These are phyloP conservation scores for Petasospora fabianii DNA, from an alignment of 1,139 yeast species.

Conservation along the genomic window DNA sequence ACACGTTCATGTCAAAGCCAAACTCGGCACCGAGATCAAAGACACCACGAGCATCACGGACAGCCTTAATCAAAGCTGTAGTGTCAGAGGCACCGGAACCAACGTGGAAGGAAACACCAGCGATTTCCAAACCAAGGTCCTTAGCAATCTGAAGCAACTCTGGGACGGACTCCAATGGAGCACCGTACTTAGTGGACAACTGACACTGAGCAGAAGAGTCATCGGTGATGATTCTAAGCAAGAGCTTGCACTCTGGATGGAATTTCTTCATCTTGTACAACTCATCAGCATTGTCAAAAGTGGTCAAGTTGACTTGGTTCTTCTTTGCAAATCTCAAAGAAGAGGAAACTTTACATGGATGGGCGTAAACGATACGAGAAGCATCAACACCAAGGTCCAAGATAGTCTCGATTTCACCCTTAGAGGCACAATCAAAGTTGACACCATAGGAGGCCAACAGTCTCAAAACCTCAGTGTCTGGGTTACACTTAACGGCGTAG, in stretches of 20 bases:
- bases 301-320: constrained; percentile 61
- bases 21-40: constrained; percentile 46
- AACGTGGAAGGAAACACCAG: constrained; percentile 92
- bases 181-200: constrained; percentile 87
- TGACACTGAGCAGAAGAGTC: constrained; percentile 87
- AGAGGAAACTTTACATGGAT: constrained; percentile 87
- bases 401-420: constrained; percentile 71
- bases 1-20: constrained; percentile 49
- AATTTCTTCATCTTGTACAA: constrained; percentile 63
- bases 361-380: constrained; percentile 77
- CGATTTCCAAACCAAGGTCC: constrained; percentile 57
- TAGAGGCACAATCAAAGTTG: constrained; percentile 93
- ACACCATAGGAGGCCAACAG: constrained; percentile 59
- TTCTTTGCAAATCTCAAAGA: constrained; percentile 68
- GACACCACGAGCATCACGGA: constrained; percentile 65
- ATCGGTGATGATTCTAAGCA: constrained; percentile 84
- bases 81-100: constrained; percentile 92
- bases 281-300: constrained; percentile 89
- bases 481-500: constrained; percentile 95
- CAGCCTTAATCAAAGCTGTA: constrained; percentile 64
- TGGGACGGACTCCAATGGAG: constrained; percentile 54
- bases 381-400: constrained; percentile 61
- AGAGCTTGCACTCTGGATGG: constrained; percentile 67
- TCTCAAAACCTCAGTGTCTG: constrained; percentile 57
- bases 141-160: constrained; percentile 60